These are phyloP conservation scores for Tylopilus balloui DNA, from an alignment of 768 basidiomycete species.

Conservation along the genomic window DNA sequence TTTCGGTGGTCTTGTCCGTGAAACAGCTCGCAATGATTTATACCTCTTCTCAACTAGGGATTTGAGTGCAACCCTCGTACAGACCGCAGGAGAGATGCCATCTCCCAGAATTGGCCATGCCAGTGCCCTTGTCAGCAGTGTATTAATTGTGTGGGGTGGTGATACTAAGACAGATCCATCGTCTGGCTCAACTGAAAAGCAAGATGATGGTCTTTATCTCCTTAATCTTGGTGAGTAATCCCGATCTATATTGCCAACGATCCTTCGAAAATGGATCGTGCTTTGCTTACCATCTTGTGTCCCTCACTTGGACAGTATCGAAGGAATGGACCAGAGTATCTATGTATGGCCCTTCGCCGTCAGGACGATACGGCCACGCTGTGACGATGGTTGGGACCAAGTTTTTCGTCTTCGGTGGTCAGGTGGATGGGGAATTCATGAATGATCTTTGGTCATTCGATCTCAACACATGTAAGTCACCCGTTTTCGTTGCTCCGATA, in stretches of 20 bases:
- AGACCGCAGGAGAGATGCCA: constrained; percentile 86
- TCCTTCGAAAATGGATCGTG: neutral
- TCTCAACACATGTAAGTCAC: constrained; percentile 78
- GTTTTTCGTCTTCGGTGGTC: constrained; percentile 95
- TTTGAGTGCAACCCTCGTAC: constrained; percentile 73
- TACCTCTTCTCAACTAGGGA: constrained; percentile 84
- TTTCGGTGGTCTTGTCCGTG: constrained; percentile 94
- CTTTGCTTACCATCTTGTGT: constrained; percentile 3
- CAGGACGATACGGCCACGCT: constrained; percentile 93
- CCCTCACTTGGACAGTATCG: constrained; percentile 52
- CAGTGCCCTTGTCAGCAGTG: constrained; percentile 91
- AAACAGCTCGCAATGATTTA: constrained; percentile 86
- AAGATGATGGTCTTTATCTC: constrained; percentile 91
- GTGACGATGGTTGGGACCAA: constrained; percentile 88
- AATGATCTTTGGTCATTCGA: constrained; percentile 97
- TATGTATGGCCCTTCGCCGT: constrained; percentile 71
- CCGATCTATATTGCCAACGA: neutral
- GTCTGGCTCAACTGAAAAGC: constrained; percentile 60
- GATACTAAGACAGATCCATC: constrained; percentile 82
- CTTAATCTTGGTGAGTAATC: constrained; percentile 79
- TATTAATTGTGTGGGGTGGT: constrained; percentile 96
- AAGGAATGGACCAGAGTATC: constrained; percentile 92
- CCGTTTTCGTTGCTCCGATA: neutral
- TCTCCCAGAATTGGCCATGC: constrained; percentile 94
- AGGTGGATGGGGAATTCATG: constrained; percentile 90